Evolutionary conservation across 768 basidiomycete genomes (phyloP), one percentile per base, ranked within the genome.

Genomic region (Trametes punicea): DNA sequence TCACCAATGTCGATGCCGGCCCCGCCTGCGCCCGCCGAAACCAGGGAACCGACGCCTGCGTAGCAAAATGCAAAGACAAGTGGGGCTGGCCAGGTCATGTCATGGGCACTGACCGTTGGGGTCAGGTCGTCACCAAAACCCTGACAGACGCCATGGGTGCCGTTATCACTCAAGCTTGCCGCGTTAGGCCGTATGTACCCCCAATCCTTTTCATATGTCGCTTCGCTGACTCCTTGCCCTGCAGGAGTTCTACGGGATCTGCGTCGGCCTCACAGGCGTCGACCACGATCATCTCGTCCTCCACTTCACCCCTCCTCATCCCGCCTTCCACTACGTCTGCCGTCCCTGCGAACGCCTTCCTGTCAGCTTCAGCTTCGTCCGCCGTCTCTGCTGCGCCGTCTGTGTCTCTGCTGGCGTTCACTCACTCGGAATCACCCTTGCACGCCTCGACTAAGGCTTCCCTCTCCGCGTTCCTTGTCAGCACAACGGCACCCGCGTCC

Each of bases 71-170:
- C 60, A 57, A 42, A 23, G 40, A 51, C 39, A 60, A 63, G 30
- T 70, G 69, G 66, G 71, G 71, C 13, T 73, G 76, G 74, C 69
- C 76, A 13, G 79, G 79, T 18, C 63, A 64, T 13, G 68, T 74
- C 51, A 81, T 83, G 77, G 79, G 78, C 55, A 72, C 70, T n/a
- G 77, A 83, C 65, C 75, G 72, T 26, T 85, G 82, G 82, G 83
- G 83, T 45, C 52, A 62, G 16, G 64, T 67, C 36, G 51, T 63
- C 57, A 62, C 71, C 27, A 80, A 81, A 38, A 74, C 81, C 62
- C 64, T 72, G 47, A 71, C 75, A 7, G 67, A 70, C n/a, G 70
- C 69, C 56, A 70, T 69, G 61, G 69, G 75, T 57, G 61, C 66
- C 29, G 68, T 70, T 16, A 62, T 79, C 25, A 70, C 76, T 38